Evolutionary conservation across 2,329 filamentous ascomycete species (phyloP).

Genomic region (Monilinia aucupariae): DNA sequence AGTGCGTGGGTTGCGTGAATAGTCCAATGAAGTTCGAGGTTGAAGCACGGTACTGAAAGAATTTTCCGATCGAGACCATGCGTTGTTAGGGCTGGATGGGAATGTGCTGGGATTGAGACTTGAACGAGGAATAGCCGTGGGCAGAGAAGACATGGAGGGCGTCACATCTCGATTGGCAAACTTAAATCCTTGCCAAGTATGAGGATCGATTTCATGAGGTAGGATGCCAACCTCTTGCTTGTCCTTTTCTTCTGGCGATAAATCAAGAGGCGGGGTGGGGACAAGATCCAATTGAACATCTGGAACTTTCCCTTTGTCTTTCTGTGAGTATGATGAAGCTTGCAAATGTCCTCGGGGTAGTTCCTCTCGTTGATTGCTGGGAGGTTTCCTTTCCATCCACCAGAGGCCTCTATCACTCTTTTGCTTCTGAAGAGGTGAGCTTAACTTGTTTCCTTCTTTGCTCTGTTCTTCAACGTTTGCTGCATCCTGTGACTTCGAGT

Average conservation of each 20-base stretch:
- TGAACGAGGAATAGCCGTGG: conserved; percentile 15
- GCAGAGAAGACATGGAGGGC: conserved; percentile 14
- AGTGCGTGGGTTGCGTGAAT: not conserved
- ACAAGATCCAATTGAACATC: not conserved
- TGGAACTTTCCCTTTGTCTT: conserved; percentile 1
- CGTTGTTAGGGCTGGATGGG: conserved; percentile 3
- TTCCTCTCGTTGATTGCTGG: conserved; percentile 2
- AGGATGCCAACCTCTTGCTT: not conserved
- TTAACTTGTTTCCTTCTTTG: not conserved
- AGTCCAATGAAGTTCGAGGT: not conserved
- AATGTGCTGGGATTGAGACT: conserved; percentile 13
- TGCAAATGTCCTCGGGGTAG: not conserved
- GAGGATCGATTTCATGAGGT: conserved; percentile 4
- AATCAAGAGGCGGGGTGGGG: not conserved
- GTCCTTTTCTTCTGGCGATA: not conserved
- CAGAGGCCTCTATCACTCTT: conserved; percentile 15
- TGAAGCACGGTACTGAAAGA: conserved; percentile 6
- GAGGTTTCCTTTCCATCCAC: conserved; percentile 15
- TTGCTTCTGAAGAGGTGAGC: conserved; percentile 1
- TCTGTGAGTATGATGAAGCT: conserved; percentile 1
- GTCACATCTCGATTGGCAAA: conserved; percentile 10
- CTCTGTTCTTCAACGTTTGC: not conserved
- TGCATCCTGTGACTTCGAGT: not conserved
- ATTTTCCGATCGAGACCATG: conserved; percentile 8
- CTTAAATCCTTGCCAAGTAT: conserved; percentile 5